phyloP scores from a whole-genome alignment of 129 eudicot species.

The Ambrosia trifida region DNA sequence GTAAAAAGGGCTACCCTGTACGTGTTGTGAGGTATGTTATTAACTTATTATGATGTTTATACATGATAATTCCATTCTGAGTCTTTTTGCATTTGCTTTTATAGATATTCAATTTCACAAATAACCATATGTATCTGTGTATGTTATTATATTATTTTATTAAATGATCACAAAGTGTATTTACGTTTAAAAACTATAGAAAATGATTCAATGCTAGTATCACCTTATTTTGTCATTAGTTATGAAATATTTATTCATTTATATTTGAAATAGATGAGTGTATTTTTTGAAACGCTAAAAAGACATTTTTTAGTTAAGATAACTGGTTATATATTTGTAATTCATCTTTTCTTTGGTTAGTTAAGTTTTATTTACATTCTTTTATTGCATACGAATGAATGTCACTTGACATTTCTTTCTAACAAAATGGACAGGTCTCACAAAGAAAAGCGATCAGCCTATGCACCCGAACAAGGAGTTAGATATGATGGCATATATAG shows the following conservation, averaged over 20 bases:
- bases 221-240: not conserved
- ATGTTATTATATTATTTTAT: not conserved
- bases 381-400: not conserved
- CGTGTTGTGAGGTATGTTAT: conserved; percentile 83
- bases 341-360: not conserved
- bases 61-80: not conserved
- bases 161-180: not conserved
- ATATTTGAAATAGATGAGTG: not conserved
- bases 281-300: not conserved
- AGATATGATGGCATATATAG: conserved; percentile 82
- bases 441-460: conserved; percentile 89
- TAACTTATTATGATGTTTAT: not conserved
- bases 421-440: conserved; percentile 55
- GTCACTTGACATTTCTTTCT: not conserved
- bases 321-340: not conserved
- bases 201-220: conserved; percentile 2
- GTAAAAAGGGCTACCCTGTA: conserved; percentile 85
- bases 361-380: not conserved
- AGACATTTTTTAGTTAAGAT: not conserved
- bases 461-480: conserved; percentile 84
- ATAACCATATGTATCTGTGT: not conserved
- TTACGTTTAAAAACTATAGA: not conserved
- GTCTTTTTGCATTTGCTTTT: not conserved
- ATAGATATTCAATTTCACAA: not conserved
- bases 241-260: not conserved